phyloP scores from a whole-genome alignment of 1,284 basidiomycete genomes.

The Ustilago cynodontis region DNA sequence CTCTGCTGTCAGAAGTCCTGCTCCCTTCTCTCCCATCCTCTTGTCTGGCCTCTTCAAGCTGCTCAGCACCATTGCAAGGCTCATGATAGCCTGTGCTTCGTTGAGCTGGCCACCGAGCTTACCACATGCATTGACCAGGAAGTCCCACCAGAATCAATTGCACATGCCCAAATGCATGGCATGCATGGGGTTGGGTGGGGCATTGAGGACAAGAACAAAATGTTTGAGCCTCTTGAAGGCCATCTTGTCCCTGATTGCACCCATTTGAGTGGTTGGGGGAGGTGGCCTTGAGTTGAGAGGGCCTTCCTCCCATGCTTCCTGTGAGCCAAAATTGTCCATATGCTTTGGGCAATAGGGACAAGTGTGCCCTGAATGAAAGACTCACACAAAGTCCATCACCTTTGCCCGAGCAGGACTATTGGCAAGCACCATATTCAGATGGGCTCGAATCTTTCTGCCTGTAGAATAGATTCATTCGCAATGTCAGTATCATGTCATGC shows the following conservation, averaged over 20 bases:
- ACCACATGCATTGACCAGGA: not conserved
- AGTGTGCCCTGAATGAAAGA: not conserved
- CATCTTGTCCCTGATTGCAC: not conserved
- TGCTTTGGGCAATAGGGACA: conserved; percentile 3
- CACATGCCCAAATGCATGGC: not conserved
- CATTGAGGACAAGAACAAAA: not conserved
- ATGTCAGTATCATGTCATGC: not conserved
- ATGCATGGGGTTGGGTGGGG: conserved; percentile 4
- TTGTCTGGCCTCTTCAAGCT: not conserved
- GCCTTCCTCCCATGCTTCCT: conserved; percentile 3
- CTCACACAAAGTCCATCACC: not conserved
- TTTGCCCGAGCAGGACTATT: conserved; percentile 2
- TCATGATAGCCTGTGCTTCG: not conserved
- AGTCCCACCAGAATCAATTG: not conserved
- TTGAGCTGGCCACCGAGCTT: not conserved
- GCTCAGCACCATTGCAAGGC: not conserved
- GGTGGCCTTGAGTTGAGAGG: not conserved
- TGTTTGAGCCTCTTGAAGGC: not conserved
- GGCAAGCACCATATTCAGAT: conserved; percentile 1
- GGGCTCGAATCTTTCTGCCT: conserved; percentile 4
- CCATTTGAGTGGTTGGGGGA: not conserved
- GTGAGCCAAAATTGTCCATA: not conserved
- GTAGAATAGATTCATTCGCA: not conserved
- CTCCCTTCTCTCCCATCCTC: not conserved
- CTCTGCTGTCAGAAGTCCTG: not conserved